Evolutionary conservation across 768 basidiomycete species (phyloP).

Genomic region (Zangia roseola): DNA sequence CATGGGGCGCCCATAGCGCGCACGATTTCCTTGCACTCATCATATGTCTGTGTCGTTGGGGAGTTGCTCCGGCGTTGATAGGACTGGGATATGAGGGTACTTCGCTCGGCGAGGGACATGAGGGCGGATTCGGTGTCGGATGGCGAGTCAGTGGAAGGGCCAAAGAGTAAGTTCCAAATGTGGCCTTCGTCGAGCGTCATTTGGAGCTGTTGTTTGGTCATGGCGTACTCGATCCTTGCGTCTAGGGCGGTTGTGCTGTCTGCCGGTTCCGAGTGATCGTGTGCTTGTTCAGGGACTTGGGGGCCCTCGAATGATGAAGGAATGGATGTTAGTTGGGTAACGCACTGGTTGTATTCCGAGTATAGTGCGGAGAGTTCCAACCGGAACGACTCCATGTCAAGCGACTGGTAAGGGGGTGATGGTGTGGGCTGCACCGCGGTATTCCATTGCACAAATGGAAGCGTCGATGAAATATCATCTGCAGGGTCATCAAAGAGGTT

Average conservation of each 20-base stretch:
- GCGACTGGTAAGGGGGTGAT: neutral
- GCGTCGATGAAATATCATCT: conserved; percentile 9
- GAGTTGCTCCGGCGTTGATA: conserved; percentile 60
- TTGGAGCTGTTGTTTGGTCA: conserved; percentile 63
- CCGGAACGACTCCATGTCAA: conserved; percentile 32
- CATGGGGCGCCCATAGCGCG: conserved; percentile 81
- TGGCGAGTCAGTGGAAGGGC: conserved; percentile 11
- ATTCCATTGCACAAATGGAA: conserved; percentile 28
- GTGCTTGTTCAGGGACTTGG: conserved; percentile 8
- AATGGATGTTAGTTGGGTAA: conserved; percentile 44
- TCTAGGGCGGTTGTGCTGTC: conserved; percentile 31
- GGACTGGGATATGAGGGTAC: conserved; percentile 57
- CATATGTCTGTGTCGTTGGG: conserved; percentile 66
- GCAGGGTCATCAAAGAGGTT: conserved; percentile 15
- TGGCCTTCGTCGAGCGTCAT: conserved; percentile 59
- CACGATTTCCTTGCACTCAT: conserved; percentile 67
- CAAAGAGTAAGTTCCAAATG: conserved; percentile 52
- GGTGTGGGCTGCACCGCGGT: conserved; percentile 18
- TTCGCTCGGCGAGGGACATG: conserved; percentile 46
- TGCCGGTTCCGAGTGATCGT: conserved; percentile 2
- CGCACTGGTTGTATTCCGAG: conserved; percentile 46
- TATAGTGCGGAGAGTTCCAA: conserved; percentile 46
- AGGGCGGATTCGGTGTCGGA: conserved; percentile 23
- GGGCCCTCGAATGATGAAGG: conserved; percentile 28
- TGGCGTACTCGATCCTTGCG: conserved; percentile 41